A percentile compares a stretch with the other conserved stretches of the same genome.
Conservation (phyloP, 2,329 filamentous ascomycete species). For the Xylariaceae sp. region DNA sequence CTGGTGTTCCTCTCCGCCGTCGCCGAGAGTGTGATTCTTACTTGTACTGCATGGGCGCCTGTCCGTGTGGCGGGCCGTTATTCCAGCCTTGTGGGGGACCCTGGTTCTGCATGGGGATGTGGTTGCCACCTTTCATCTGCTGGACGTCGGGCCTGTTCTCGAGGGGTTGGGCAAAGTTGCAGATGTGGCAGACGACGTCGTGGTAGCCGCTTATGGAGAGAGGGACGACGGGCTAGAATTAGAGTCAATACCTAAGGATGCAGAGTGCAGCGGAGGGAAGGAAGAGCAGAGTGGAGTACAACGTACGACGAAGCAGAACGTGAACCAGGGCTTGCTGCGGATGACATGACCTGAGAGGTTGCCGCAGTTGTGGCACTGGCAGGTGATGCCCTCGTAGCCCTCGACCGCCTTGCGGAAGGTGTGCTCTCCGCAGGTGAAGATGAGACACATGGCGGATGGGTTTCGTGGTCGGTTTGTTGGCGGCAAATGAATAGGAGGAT, state of each 20-base stretch:
- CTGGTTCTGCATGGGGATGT: slow-evolving; percentile 37
- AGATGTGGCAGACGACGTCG: slow-evolving; percentile 72
- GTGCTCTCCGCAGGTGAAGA: slow-evolving; percentile 61
- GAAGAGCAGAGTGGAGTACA: neutral
- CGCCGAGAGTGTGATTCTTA: neutral
- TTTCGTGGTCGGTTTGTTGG: slow-evolving; percentile 1
- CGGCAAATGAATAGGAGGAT: too few species aligned
- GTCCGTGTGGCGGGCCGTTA: slow-evolving; percentile 15
- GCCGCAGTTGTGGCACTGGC: slow-evolving; percentile 65
- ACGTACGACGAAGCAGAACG: slow-evolving; percentile 71
- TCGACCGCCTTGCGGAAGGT: slow-evolving; percentile 58
- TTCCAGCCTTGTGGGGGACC: slow-evolving; percentile 19
- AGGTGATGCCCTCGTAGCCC: slow-evolving; percentile 60
- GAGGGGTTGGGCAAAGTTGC: slow-evolving; percentile 70
- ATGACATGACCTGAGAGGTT: slow-evolving; percentile 61
- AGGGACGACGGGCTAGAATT: slow-evolving; percentile 62
- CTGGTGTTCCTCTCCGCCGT: too few species aligned
- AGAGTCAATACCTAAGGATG: neutral
- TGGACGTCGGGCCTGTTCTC: slow-evolving; percentile 56
- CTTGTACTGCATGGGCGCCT: slow-evolving; percentile 29
- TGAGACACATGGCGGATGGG: slow-evolving; percentile 52
- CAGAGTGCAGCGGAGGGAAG: neutral
- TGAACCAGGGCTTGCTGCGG: slow-evolving; percentile 71
- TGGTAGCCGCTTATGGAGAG: slow-evolving; percentile 66
- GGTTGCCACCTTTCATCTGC: slow-evolving; percentile 43